Conservation (phyloP, 2,329 filamentous ascomycete species). For the Diatrype stigma region DNA sequence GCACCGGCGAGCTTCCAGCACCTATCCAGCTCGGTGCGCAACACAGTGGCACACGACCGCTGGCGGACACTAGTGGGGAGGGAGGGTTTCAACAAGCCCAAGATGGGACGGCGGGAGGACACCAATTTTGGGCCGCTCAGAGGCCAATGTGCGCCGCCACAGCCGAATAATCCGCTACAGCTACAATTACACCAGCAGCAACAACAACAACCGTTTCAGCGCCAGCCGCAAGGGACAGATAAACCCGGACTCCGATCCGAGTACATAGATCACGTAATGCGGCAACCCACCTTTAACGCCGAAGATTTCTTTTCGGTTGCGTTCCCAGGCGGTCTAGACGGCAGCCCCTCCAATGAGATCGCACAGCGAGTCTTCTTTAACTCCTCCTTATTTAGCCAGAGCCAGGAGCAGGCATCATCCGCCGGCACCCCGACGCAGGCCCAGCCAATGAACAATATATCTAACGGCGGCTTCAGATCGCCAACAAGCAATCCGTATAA, state of each 20-base stretch:
- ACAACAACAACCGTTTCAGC: not conserved
- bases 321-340: constrained; percentile 8
- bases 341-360: constrained; percentile 2
- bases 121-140: constrained; percentile 17
- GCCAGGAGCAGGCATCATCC: no score
- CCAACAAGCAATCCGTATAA: no score
- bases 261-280: constrained; percentile 35
- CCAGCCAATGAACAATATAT: constrained; percentile 6
- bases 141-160: no score
- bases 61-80: constrained; percentile 48
- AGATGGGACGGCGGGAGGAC: not conserved
- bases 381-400: no score
- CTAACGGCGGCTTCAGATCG: constrained; percentile 4
- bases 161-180: no score
- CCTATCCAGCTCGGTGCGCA: constrained; percentile 42
- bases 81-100: constrained; percentile 15
- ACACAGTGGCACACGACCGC: constrained; percentile 42
- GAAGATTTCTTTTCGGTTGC: constrained; percentile 29
- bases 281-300: constrained; percentile 32
- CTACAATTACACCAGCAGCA: no score
- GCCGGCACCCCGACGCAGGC: no score
- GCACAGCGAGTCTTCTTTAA: constrained; percentile 7
- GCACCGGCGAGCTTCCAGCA: constrained; percentile 44
- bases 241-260: constrained; percentile 3
- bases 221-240: constrained; percentile 1